Evolutionary conservation across 2,329 filamentous ascomycete species (phyloP), one percentile per base, ranked within the genome.

Genomic region (Fonsecaea nubica): DNA sequence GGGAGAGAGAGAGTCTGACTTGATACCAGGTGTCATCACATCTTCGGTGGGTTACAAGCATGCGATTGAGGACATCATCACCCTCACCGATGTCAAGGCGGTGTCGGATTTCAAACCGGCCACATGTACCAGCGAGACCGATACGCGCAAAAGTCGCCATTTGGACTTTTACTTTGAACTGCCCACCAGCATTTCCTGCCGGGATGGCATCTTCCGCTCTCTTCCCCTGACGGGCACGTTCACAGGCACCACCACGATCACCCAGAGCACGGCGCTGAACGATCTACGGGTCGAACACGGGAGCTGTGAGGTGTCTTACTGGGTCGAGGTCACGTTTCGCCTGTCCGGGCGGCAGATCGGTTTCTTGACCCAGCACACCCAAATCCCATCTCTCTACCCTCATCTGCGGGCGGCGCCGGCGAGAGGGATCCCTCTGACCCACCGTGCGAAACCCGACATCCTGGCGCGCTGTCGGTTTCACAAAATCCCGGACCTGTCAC

Each of bases 1-100:
- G 18, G 9, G 25, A 10, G 50, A 12, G 32, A 53, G 42, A 12
- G 32, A 53, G 42, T 32, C 40, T 56, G 10, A 12, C 40, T 6
- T 21, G 10, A 45, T 45, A 9, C 50, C 62, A 69, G 67, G 67
- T 13, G 62, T 70, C 15, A 68, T 70, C n/a, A 52, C 53, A 15
- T 66, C 68, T 30, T 67, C 50, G 30, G 42, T 70, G n/a, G 68
- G 68, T 15, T 30, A 52, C 32, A 64, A 53, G 38, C 66, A 12
- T 18, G 58, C 40, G 13, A 15, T 70, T 21, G 68, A 70, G 40
- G 68, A 70, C 52, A 63, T 70, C 38, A 70, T 70, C 53, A 70
- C 68, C 54, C 35, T 70, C 52, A 70, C 68, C 57, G 68, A 70
- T 54, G 62, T 70, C 53, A 70, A 68, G 40, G 38, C 65, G 5